Conservation (phyloP, 1,284 basidiomycete genomes). For the Mrakiaceae sp. region DNA sequence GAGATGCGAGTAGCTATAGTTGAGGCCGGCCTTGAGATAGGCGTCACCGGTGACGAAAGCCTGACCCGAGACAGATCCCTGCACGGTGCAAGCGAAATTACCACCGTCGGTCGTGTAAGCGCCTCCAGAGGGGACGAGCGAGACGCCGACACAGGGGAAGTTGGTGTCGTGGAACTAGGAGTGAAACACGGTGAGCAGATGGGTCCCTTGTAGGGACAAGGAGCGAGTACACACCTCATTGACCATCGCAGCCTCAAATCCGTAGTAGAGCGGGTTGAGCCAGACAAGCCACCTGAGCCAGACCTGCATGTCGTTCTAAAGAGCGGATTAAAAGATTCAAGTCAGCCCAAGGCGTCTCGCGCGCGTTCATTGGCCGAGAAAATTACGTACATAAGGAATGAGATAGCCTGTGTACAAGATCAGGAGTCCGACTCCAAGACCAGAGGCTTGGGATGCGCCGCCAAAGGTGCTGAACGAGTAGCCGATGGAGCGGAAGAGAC, state of each 20-base stretch:
- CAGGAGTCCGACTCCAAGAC: slow-evolving; percentile 15
- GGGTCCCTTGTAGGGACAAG: too few species aligned
- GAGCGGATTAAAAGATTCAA: neutral
- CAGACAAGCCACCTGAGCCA: slow-evolving; percentile 16
- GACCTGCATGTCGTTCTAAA: neutral
- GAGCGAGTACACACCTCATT: slow-evolving; percentile 36
- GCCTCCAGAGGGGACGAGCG: slow-evolving; percentile 21
- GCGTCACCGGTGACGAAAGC: slow-evolving; percentile 33
- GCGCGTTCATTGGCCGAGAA: neutral
- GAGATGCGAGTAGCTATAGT: slow-evolving; percentile 45
- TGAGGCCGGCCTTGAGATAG: slow-evolving; percentile 48
- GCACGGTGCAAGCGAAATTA: slow-evolving; percentile 31
- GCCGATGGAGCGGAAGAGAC: slow-evolving; percentile 1
- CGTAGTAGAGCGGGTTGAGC: slow-evolving; percentile 16
- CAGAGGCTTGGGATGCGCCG: slow-evolving; percentile 13
- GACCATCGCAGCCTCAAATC: slow-evolving; percentile 43
- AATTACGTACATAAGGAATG: neutral
- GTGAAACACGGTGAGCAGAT: too few species aligned
- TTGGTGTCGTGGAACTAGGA: slow-evolving; percentile 39
- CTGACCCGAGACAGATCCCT: slow-evolving; percentile 30
- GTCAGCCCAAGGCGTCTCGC: neutral
- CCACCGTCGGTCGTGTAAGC: slow-evolving; percentile 21
- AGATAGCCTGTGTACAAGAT: slow-evolving; percentile 15
- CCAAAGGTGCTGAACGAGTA: slow-evolving; percentile 15
- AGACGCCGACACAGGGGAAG: slow-evolving; percentile 22